Base-by-base conservation (phyloP, 2,329 filamentous ascomycete species). In the Claviceps paspali region DNA sequence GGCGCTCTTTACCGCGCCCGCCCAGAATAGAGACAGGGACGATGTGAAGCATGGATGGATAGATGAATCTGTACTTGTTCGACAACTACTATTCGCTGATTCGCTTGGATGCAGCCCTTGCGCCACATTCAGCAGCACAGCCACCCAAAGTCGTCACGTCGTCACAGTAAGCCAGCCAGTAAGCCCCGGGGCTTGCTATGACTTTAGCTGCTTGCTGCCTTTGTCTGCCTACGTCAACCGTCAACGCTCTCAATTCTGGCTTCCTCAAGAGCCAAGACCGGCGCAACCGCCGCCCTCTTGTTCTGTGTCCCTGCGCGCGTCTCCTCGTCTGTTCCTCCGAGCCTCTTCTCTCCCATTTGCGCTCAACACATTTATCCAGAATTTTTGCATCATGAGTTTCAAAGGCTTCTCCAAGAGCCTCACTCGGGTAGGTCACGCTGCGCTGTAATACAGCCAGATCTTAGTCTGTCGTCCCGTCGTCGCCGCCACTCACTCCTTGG, bases 391-490 rank as follows among this genome's bases (percentile, higher is more conserved):
- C 55, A 96, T 98, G 91, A 95, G 87, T 74, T 87, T 94, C 71
- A 92, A 91, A 64, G 91, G 91, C 53, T 84, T 98, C 54, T 78
- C 82, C 59, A 96, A 95, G 70, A 81, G 81, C 66, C 68, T 94
- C 55, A 74, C 76, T 45, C 76, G 91, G 64, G 88, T 88, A 72
- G 57, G 78, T 47, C 18, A 7, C 24, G 11, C 29, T 17, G 7
- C 14, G 9, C 10, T 34, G n/a, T 27, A n/a, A 8, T 26, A 4
- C 24, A 26, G 24, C 24, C 24, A 26, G 24, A 10, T 4, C 24
- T 10, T 11, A 38, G 8, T 21, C 32, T 22, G 8, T 24, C 38
- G 47, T 44, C n/a, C n/a, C n/a, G n/a, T n/a, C n/a, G n/a, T n/a
- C n/a, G n/a, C n/a, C n/a, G n/a, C n/a, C n/a, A n/a, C n/a, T n/a